Evolutionary conservation across 1,284 basidiomycete species (phyloP), one percentile per base, ranked within the genome.

Genomic region (Moesziomyces antarcticus): DNA sequence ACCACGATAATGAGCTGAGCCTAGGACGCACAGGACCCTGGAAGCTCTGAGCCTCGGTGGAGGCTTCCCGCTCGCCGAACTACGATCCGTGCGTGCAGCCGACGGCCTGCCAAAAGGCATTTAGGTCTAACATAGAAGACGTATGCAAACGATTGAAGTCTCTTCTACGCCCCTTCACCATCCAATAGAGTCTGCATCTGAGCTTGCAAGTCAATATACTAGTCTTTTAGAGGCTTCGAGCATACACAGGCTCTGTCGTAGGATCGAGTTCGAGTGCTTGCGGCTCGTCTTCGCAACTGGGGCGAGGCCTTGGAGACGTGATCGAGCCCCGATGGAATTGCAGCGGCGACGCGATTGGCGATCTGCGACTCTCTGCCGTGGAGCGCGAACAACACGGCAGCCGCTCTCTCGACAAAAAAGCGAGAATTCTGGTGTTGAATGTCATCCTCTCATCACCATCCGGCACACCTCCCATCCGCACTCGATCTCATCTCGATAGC

Each of bases 51-150:
- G 24, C 33, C 14, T 24, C 35, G n/a, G 30, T 37, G 21, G 20
- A 44, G 47, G 43, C 30, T 33, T 33, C 10, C 30, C 30, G 30
- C 4, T 33, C 30, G 10, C 30, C 30, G 30, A 33, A 1, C 45
- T 43, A 49, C 56, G 56, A 59, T 52, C 56, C 58, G 58, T 61
- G 52, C 52, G 46, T 61, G 58, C 58, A 61, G 51, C 50, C 41
- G 45, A 60, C 6, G 8, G 20, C 18, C 33, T 20, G 22, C 42
- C 20, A 2, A 21, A 37, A 14, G 33, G 33, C 5, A 10, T 10
- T 3, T 6, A 4, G 35, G 14, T 18, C 35, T 40, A 40, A 40
- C 37, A 40, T 5, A 1, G 18, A 18, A 11, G 8, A 13, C 30
- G 2, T 11, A 10, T 13, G 10, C 13, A 10, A 2, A 30, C 30